Conservation (phyloP, 768 basidiomycete genomes). For the Tulasnella sp. region DNA sequence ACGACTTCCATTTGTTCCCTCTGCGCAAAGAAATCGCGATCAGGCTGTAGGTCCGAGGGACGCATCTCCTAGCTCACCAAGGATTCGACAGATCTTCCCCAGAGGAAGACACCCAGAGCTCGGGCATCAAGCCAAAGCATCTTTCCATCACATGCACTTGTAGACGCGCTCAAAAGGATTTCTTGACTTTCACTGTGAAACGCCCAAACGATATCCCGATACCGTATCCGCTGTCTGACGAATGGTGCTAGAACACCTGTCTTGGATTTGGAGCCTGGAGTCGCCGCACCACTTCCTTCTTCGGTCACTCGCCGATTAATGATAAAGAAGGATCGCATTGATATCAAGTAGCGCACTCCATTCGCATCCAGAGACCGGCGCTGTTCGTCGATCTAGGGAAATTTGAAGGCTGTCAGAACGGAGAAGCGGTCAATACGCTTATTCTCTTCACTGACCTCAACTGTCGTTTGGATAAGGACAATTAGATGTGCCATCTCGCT, state of each 20-base stretch:
- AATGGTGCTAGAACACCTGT: conserved; percentile 8
- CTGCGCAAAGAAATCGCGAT: conserved; percentile 29
- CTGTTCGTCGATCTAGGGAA: conserved; percentile 70
- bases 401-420: not conserved
- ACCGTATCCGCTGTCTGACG: conserved; percentile 61
- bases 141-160: conserved; percentile 64
- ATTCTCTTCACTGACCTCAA: conserved; percentile 50
- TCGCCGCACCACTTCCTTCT: not conserved
- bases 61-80: conserved; percentile 38
- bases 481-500: conserved; percentile 77
- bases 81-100: conserved; percentile 68
- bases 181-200: conserved; percentile 93
- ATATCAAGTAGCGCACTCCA: conserved; percentile 85
- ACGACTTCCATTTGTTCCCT: conserved; percentile 72
- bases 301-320: conserved; percentile 43
- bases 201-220: conserved; percentile 95
- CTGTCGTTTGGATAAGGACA: conserved; percentile 74
- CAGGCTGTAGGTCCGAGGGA: not conserved
- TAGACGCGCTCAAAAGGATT: conserved; percentile 58
- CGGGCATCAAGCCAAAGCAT: conserved; percentile 86
- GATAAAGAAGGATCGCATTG: conserved; percentile 86
- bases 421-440: not conserved
- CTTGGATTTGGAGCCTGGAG: not conserved
- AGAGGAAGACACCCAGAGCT: conserved; percentile 75
- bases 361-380: conserved; percentile 83